These are phyloP conservation scores for Solanum ossicruentum DNA, from an alignment of 257 asterid species.

Conservation along the genomic window DNA sequence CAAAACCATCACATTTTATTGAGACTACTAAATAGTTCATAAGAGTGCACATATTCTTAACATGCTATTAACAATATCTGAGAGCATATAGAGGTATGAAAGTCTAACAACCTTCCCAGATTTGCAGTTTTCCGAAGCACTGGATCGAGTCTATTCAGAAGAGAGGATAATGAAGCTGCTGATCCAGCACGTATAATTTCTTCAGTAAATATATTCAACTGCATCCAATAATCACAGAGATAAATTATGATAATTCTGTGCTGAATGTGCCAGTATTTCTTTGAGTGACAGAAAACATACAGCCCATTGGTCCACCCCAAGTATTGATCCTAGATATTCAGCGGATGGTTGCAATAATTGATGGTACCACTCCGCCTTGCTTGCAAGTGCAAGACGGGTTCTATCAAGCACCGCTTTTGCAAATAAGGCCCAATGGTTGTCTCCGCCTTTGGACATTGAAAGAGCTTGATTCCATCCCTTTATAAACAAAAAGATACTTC, in stretches of 20 bases:
- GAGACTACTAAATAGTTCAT: neutral
- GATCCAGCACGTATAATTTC: slow-evolving; percentile 96
- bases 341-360: slow-evolving; percentile 93
- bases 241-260: neutral
- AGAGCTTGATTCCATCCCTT: slow-evolving; percentile 92
- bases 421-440: slow-evolving; percentile 75
- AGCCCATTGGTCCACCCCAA: slow-evolving; percentile 81
- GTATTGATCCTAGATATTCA: slow-evolving; percentile 83
- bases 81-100: neutral
- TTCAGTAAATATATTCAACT: slow-evolving; percentile 92
- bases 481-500: slow-evolving; percentile 1
- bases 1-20: neutral
- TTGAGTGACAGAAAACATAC: slow-evolving; percentile 31
- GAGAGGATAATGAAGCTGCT: slow-evolving; percentile 92
- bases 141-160: slow-evolving; percentile 94
- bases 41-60: neutral
- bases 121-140: slow-evolving; percentile 84
- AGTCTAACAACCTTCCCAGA: slow-evolving; percentile 67
- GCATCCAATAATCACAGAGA: slow-evolving; percentile 14
- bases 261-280: neutral
- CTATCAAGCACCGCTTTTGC: slow-evolving; percentile 94
- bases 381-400: slow-evolving; percentile 81
- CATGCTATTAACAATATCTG: neutral
- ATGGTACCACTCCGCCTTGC: slow-evolving; percentile 84
- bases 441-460: slow-evolving; percentile 46